Base-by-base conservation (phyloP, 2,329 filamentous ascomycete genomes). In the Diatrype stigma region DNA sequence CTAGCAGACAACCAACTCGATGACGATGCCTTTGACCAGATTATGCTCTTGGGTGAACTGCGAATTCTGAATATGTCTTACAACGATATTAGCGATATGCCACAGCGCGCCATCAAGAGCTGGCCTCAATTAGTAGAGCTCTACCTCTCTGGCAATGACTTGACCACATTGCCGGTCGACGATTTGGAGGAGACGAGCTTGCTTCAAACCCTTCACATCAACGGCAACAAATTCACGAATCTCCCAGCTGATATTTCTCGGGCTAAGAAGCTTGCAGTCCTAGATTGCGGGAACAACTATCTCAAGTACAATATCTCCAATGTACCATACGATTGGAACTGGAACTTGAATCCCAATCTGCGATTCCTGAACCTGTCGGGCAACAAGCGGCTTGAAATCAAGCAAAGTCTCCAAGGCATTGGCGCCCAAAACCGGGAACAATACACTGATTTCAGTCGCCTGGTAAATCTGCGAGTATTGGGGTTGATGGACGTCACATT, bases 291-390 rank as follows among this genome's bases (percentile, higher is more conserved):
- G 54, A 96, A 89, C 77, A 99, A 99, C 66, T 85, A 83, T 21
- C 77, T 99, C 51, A 99, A 97, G 70, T 99, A 99, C 79, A 99
- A 99, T 67, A 95, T 99, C 45, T 94, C 91, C 28, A 99, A 99
- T 64, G 96, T 96, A 78, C 94, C 93, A 0, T 99, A 99, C 66
- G 94, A 99, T 67, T 99, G 94, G 94, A 99, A 99, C 63, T 99
- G 94, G 94, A 97, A 97, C 65, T 89, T 94, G 78, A 99, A 99
- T 63, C 90, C 89, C 46, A 95, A 96, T 62, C 74, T 99, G 58
- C 88, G 92, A 56, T 99, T 95, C 65, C 85, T 99, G 56, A 99
- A 97, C 64, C 78, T 99, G 64, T 97, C 93, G 0, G 94, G 94
- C 47, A 99, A 99, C 73, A 96, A 96, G 70, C 85, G 93, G 47